A percentile compares a stretch with the other conserved stretches of the same genome.
Conservation (phyloP, 2,329 filamentous ascomycete species). For the Pseudogymnoascus sp. region DNA sequence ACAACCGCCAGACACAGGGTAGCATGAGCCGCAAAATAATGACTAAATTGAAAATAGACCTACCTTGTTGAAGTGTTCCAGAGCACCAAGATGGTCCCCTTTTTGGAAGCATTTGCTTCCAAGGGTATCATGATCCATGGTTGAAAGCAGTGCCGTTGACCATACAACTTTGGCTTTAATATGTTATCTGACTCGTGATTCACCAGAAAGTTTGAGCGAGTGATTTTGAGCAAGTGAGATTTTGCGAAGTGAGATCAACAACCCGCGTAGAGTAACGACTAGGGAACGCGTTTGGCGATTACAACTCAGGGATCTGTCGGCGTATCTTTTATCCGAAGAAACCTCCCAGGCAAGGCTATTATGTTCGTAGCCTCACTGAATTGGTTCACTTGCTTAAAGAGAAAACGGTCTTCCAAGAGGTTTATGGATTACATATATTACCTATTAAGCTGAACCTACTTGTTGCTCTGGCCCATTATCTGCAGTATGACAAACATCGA, state of each 20-base stretch:
- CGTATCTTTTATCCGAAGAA: background rate
- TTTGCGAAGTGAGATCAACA: constrained; percentile 1
- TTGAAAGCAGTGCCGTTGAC: background rate
- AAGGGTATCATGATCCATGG: constrained; percentile 21
- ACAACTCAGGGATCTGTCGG: background rate
- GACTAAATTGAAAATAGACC: constrained; percentile 10
- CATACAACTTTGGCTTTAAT: background rate
- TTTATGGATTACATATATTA: background rate
- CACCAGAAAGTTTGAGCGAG: background rate
- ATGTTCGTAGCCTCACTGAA: constrained; percentile 9
- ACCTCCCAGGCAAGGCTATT: constrained; percentile 7
- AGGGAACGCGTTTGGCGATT: background rate
- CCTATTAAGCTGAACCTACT: background rate
- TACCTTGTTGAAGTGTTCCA: constrained; percentile 24
- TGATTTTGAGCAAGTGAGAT: background rate
- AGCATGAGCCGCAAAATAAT: background rate
- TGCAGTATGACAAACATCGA: constrained; percentile 1
- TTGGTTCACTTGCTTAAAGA: background rate
- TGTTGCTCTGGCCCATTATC: background rate
- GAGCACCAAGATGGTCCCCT: constrained; percentile 23
- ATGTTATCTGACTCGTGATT: background rate
- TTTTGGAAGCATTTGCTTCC: constrained; percentile 24
- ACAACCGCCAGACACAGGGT: background rate
- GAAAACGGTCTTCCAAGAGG: background rate
- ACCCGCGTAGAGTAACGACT: background rate